Conservation (phyloP, 2,329 filamentous ascomycete species). For the Pseudogymnoascus sp. region DNA sequence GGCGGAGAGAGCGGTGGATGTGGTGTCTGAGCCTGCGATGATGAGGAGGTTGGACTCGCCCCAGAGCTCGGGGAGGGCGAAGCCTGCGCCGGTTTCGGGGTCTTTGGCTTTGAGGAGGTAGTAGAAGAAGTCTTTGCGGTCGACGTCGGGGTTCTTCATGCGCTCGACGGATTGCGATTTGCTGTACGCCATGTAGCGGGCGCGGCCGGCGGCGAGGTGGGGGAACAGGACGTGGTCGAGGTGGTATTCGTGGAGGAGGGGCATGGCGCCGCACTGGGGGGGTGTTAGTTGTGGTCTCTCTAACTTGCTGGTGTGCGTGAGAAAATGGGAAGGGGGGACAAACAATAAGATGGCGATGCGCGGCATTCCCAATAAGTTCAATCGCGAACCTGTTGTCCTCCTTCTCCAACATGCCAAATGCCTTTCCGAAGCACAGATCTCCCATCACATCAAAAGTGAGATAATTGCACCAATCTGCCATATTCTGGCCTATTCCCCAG, state of each 20-base stretch:
- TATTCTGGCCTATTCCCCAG: constrained; percentile 51
- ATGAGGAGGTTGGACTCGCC: constrained; percentile 19
- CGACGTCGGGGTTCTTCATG: constrained; percentile 50
- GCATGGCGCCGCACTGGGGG: constrained; percentile 59
- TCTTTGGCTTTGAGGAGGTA: constrained; percentile 64
- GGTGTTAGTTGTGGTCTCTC: constrained; percentile 8
- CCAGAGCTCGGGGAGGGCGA: constrained; percentile 28
- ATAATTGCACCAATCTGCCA: constrained; percentile 38
- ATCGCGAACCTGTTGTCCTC: constrained; percentile 56
- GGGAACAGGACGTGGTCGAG: constrained; percentile 61
- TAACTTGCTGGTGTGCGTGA: no score
- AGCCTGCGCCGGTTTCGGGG: constrained; percentile 51
- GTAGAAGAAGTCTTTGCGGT: constrained; percentile 68
- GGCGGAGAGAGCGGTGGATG: constrained; percentile 30
- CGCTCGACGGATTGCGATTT: constrained; percentile 57
- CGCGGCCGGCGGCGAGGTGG: constrained; percentile 56
- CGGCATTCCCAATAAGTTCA: constrained; percentile 57
- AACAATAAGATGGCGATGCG: constrained; percentile 60
- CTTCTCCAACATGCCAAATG: constrained; percentile 39
- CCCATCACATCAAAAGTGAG: constrained; percentile 43
- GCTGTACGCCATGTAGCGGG: constrained; percentile 63
- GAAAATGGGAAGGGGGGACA: neutral
- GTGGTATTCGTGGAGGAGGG: constrained; percentile 54
- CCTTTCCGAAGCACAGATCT: constrained; percentile 41
- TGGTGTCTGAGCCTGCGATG: constrained; percentile 31